A percentile compares a stretch with the other conserved stretches of the same genome.
Conservation (phyloP, 139 green algal genomes). For the Pleodorina starrii region DNA sequence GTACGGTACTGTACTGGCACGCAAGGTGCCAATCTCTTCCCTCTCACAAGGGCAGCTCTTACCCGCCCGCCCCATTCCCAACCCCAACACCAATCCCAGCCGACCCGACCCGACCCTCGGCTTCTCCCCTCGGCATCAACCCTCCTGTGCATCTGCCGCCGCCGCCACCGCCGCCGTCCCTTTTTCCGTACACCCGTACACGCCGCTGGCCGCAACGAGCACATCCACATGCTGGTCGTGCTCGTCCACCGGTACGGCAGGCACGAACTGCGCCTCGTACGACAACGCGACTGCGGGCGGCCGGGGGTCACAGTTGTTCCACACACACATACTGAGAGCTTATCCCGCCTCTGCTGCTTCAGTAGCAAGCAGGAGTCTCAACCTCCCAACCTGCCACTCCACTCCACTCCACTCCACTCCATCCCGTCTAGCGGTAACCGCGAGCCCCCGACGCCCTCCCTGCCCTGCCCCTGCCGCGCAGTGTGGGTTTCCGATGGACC, state of each 20-base stretch:
- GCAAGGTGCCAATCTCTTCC: no score
- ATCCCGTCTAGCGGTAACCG: neutral
- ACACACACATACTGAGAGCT: neutral
- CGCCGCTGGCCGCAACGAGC: constrained; percentile 34
- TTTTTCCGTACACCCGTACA: neutral
- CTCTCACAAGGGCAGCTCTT: no score
- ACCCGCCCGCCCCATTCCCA: no score
- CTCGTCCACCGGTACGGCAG: constrained; percentile 47
- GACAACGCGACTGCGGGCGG: constrained; percentile 54
- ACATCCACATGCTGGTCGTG: constrained; percentile 59
- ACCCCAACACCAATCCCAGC: no score
- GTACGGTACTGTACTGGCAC: no score
- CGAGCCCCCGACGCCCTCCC: no score
- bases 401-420: neutral
- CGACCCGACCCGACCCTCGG: no score
- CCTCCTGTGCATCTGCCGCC: no score
- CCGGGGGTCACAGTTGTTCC: neutral
- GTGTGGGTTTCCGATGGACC: neutral
- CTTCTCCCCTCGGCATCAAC: no score
- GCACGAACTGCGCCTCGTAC: constrained; percentile 52
- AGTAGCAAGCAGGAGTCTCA: neutral
- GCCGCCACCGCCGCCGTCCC: neutral
- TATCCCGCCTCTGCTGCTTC: neutral
- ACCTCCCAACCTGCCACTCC: neutral
- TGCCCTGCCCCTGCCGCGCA: neutral